A percentile compares a stretch with the other conserved stretches of the same genome.
These are phyloP conservation scores for Arthrobotrys entomopaga DNA, from an alignment of 2,329 filamentous ascomycete species.

Conservation along the genomic window DNA sequence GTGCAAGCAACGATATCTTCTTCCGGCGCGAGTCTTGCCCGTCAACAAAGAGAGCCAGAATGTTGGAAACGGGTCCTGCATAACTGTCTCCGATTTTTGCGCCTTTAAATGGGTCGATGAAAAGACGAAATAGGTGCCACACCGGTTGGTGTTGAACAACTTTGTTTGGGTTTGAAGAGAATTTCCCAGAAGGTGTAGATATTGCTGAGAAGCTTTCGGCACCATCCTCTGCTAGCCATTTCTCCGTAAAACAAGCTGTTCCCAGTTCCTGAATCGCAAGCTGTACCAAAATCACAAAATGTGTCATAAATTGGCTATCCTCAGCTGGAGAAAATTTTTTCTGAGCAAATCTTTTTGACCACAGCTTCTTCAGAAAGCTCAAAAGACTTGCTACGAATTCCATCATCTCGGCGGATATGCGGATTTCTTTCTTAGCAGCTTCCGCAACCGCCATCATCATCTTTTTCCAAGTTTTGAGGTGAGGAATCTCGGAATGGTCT, in stretches of 20 bases:
- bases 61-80: slow-evolving; percentile 55
- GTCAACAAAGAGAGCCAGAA: slow-evolving; percentile 56
- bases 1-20: slow-evolving; percentile 56
- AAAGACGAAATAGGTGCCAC: slow-evolving; percentile 72
- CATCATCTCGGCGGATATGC: slow-evolving; percentile 83
- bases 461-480: slow-evolving; percentile 70
- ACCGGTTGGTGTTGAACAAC: slow-evolving; percentile 68
- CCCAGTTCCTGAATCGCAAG: slow-evolving; percentile 69
- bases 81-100: slow-evolving; percentile 65
- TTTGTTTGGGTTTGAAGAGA: slow-evolving; percentile 66
- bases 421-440: slow-evolving; percentile 83
- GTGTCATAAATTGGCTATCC: slow-evolving; percentile 64
- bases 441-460: slow-evolving; percentile 72
- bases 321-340: slow-evolving; percentile 58
- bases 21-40: slow-evolving; percentile 60
- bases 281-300: slow-evolving; percentile 67
- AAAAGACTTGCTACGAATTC: slow-evolving; percentile 79
- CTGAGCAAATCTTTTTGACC: slow-evolving; percentile 68
- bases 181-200: slow-evolving; percentile 73
- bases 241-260: slow-evolving; percentile 72
- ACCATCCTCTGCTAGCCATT: slow-evolving; percentile 67
- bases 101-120: slow-evolving; percentile 67
- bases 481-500: slow-evolving; percentile 66
- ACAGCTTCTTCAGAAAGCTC: slow-evolving; percentile 75
- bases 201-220: slow-evolving; percentile 71